A percentile compares a stretch with the other conserved stretches of the same genome.
Evolutionary conservation across 768 basidiomycete species (phyloP).

Genomic region (Kwoniella europaea): DNA sequence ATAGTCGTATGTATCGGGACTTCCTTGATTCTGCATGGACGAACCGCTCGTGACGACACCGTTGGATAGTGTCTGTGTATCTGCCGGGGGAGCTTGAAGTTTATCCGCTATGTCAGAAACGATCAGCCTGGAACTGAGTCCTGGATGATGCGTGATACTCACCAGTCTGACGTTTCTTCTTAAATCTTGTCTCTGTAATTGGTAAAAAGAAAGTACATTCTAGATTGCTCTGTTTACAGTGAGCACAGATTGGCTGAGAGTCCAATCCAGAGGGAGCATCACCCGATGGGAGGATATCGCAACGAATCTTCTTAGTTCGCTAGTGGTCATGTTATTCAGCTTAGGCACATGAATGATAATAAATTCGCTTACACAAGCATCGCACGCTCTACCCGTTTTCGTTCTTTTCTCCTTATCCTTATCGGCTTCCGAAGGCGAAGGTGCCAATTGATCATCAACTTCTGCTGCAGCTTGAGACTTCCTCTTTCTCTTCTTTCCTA

Average conservation of each 20-base stretch:
- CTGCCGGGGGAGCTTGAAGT: not conserved
- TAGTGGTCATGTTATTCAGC: conserved; percentile 1
- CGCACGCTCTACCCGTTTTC: conserved; percentile 56
- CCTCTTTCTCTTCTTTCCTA: conserved; percentile 21
- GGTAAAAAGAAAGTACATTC: conserved; percentile 98
- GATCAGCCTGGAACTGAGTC: conserved; percentile 3
- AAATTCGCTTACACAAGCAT: conserved; percentile 51
- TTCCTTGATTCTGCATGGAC: not conserved
- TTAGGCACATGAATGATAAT: no score
- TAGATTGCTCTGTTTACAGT: conserved; percentile 91
- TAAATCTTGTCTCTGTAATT: conserved; percentile 98
- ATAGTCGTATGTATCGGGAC: conserved; percentile 5
- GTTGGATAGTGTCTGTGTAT: not conserved
- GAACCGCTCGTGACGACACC: not conserved
- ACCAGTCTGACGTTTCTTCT: conserved; percentile 83
- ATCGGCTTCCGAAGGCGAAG: conserved; percentile 7
- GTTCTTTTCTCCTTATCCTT: conserved; percentile 53
- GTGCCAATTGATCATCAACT: not conserved
- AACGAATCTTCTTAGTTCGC: conserved; percentile 61
- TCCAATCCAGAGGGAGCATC: conserved; percentile 64
- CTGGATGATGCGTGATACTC: conserved; percentile 61
- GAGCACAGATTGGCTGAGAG: conserved; percentile 77
- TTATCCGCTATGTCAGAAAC: not conserved
- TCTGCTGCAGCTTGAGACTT: conserved; percentile 8
- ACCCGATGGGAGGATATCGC: conserved; percentile 72